Base-by-base conservation (phyloP, 352 stramenopile species). In the Pythium aristosporum region DNA sequence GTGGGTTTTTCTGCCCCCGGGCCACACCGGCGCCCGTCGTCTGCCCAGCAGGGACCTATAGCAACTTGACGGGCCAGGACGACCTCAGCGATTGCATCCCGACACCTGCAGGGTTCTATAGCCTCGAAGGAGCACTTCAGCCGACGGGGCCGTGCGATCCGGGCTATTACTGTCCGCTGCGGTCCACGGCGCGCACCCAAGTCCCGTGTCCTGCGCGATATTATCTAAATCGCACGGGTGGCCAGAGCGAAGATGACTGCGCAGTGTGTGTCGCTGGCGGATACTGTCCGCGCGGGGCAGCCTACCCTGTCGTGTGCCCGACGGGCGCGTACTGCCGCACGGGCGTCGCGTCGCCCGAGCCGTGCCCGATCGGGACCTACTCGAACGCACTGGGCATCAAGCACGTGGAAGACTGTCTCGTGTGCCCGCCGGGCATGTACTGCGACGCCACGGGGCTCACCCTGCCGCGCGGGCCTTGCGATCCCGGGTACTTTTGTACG, bases 401-500 rank as follows among this genome's bases (percentile, higher is more conserved):
- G 36, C 77, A 79, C 51, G 83, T 93, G 12, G 80, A 96, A 37
- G 89, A 97, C 53, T 98, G 94, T 71, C 68, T 86, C 1, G 56
- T 73, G 34, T 98, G 94, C 62, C 72, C 86, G 16, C 84, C 90
- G n/a, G 94, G 94, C 1, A 88, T 88, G 75, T 98, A 96, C 58
- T 98, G 94, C 67, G 92, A 98, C 48, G 76, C 85, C 5, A 93
- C 77, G 20, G 86, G 67, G 0, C 79, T 97, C 34, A 92, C 87
- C 1, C 66, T 76, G 13, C 87, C 88, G 2, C 73, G 79, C 11
- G 82, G 84, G 15, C 83, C 77, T 3, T 98, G 94, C 54, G 85
- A 93, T 23, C 77, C 86, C 16, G 94, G 94, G 0, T 97, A 97
- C 63, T 98, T 97, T 66, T 98, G 94, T 57, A 84, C 82, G 2